Percentiles rank a stretch among this genome's conserved stretches.
phyloP scores from a whole-genome alignment of 2,329 filamentous ascomycete species.

The Cadophora gregata region DNA sequence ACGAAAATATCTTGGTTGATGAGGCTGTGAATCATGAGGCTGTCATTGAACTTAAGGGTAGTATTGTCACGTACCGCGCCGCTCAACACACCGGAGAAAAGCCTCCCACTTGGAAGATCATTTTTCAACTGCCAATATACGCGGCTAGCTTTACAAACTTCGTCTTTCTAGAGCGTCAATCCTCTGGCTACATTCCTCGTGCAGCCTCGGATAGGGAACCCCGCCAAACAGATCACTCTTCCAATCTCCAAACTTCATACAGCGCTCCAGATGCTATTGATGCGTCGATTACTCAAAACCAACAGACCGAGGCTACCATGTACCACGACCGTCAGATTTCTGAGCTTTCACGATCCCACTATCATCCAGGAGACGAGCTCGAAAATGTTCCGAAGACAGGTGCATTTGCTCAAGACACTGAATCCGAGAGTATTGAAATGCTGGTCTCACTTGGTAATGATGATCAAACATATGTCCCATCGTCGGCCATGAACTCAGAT shows the following conservation, averaged over 20 bases:
- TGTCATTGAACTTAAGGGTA: conserved; percentile 4
- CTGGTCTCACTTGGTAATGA: conserved; percentile 5
- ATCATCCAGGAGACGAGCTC: neutral
- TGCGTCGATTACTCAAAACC: neutral
- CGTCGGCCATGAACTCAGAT: neutral
- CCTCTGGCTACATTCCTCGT: neutral
- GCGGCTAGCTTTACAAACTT: conserved; percentile 15
- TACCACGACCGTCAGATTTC: neutral
- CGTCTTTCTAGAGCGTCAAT: neutral
- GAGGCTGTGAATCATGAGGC: conserved; percentile 18
- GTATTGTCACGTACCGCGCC: conserved; percentile 22
- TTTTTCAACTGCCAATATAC: conserved; percentile 23
- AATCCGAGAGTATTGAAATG: neutral
- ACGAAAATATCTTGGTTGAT: conserved; percentile 14
- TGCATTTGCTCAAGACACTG: neutral
- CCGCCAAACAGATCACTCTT: neutral
- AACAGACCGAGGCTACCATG: neutral
- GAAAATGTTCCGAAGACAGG: neutral
- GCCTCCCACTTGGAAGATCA: conserved; percentile 25
- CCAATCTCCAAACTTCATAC: neutral
- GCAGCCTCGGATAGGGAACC: neutral
- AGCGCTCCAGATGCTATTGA: neutral
- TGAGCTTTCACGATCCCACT: neutral
- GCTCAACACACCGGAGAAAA: neutral
- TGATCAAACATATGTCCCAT: neutral